Conservation (phyloP, 192 early-diverging fungal species). For the Linnemannia schmuckeri region DNA sequence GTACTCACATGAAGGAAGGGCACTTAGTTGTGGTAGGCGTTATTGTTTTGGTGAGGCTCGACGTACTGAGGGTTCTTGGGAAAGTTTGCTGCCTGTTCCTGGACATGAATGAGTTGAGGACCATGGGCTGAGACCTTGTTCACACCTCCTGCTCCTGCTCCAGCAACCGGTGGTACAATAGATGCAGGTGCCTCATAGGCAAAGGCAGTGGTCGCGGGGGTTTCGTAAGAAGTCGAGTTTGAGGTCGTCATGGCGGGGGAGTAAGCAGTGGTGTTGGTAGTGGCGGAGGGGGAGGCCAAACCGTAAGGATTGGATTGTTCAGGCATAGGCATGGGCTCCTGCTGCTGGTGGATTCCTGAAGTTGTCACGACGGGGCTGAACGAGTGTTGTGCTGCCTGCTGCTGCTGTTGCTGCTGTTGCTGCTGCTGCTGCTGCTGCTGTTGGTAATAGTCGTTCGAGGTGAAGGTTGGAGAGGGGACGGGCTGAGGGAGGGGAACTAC, state of each 20-base stretch:
- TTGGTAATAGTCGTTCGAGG: neutral
- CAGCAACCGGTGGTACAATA: neutral
- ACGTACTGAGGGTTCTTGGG: conserved; percentile 40
- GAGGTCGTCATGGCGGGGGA: conserved; percentile 13
- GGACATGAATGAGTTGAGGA: conserved; percentile 13
- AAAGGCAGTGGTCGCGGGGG: neutral
- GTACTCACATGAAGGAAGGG: too few relatives aligned
- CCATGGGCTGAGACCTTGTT: conserved; percentile 12
- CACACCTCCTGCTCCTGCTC: neutral
- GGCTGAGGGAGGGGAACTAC: neutral
- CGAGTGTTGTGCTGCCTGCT: neutral
- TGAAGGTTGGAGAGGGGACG: conserved; percentile 13
- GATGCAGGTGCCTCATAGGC: too few relatives aligned
- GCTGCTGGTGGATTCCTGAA: neutral
- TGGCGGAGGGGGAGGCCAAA: conserved; percentile 9
- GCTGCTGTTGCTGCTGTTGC: conserved; percentile 12
- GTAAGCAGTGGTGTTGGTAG: conserved; percentile 2
- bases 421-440: neutral
- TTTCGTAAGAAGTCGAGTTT: neutral
- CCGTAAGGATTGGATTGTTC: conserved; percentile 14
- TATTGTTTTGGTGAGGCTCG: neutral
- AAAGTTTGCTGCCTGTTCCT: neutral
- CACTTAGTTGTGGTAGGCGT: conserved; percentile 20
- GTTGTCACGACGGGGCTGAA: neutral
- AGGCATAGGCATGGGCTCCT: conserved; percentile 36